Base-by-base conservation (phyloP, 2,329 filamentous ascomycete species). In the Corynespora cassiicola region DNA sequence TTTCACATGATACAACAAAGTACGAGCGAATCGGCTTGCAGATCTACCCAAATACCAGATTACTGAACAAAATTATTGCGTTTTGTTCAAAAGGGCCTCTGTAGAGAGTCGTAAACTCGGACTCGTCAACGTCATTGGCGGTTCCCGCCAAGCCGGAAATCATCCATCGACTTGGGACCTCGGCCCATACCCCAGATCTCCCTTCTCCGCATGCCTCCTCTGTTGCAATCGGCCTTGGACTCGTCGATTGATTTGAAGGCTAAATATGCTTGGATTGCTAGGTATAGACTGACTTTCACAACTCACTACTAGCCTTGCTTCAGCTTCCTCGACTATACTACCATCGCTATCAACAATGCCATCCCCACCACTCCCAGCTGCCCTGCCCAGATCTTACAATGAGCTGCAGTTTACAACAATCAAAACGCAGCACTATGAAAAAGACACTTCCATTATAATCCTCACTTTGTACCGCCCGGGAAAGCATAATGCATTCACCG, bases 401-500 rank as follows among this genome's bases (percentile, higher is more conserved):
- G 45, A 61, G 36, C 57, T 73, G 5, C 63, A 61, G 7, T 73
- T 61, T 46, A 68, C 54, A 14, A 54, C 73, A 24, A 75, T 76
- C 47, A 63, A 54, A 31, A 64, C 73, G 6, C 57, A 60, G 17
- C 71, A 75, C 47, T 64, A 74, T 35, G 64, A 63, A 4, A 44
- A 56, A 5, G 58, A 67, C 17, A 80, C 84, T 0, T 63, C 76
- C 8, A 75, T 87, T 34, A 75, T 88, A 32, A 63, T 87, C 46
- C 65, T 88, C 21, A 79, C 79, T 2, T 76, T 88, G 25, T 75
- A 86, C 68, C 80, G 86, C 12, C 86, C 85, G 0, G 65, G 71
- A 8, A 81, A 81, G 42, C 75, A 84, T 68, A 88, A 89, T 76
- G 85, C 82, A 44, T 88, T 88, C 66, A 88, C 83, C 3, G 70